Evolutionary conservation across 176 grass and related monocot genomes (phyloP), one percentile per base, ranked within the genome.

Genomic region (Miscanthus lutarioriparius): DNA sequence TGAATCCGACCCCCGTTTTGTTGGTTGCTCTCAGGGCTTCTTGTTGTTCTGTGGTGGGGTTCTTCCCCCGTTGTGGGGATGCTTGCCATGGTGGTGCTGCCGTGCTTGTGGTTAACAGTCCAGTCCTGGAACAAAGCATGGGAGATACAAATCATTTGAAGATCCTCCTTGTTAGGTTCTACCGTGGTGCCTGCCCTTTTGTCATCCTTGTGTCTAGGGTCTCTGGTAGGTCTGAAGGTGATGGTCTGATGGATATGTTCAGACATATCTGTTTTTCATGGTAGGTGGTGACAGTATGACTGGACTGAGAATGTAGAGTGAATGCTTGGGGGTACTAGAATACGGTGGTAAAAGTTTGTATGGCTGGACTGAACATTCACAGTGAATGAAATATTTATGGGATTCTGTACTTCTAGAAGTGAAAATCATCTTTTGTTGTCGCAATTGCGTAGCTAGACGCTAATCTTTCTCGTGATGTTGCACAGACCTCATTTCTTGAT

Each of bases 21-120:
- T 82, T 59, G 67, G 49, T 59, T 82, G 49, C 27, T 64, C 70
- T 30, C 40, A 22, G 41, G 63, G 80, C 19, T 71, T 84, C 80
- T 40, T 79, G 53, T n/a, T 74, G 44, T 67, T 83, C 11, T 83
- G 67, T 83, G 75, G 80, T 87, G 84, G 85, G 89, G 80, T 49
- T 86, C 66, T 49, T 86, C 66, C 17, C 40, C 79, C 22, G n/a
- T 72, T 61, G 68, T 87, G 80, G 76, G 65, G 83, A 20, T 84
- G 75, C 40, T 63, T 84, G 75, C 53, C 75, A 80, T 76, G 70
- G 77, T 76, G 54, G 1, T 81, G 59, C 59, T 86, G 79, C 25
- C 23, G 3, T 43, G 11, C 7, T 59, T 72, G 8, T 76, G 48
- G 47, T 75, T 87, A 69, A 85, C 25, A 38, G 39, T 87, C 64